Evolutionary conservation across 2,329 filamentous ascomycete genomes (phyloP).

Genomic region (Clonostachys chloroleuca): DNA sequence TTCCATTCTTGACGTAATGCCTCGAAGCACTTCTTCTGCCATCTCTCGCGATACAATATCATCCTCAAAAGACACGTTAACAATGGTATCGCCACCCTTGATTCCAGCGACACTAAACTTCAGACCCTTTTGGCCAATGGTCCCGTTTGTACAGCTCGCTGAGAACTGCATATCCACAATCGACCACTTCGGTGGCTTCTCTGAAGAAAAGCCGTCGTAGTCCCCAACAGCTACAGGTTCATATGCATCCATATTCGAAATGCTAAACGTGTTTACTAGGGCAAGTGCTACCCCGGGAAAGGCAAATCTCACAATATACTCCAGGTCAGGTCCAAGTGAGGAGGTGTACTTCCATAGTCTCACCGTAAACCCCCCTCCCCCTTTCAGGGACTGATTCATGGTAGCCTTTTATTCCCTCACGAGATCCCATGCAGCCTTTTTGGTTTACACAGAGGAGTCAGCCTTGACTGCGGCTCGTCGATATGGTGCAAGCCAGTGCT

Average conservation of each 20-base stretch:
- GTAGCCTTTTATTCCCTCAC: background rate
- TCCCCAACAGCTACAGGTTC: background rate
- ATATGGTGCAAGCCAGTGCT: background rate
- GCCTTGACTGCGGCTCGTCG: background rate
- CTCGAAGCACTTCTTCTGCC: background rate
- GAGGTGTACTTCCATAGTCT: background rate
- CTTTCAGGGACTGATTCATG: background rate
- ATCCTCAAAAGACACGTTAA: conserved; percentile 7
- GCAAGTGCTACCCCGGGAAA: conserved; percentile 2
- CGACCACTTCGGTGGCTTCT: conserved; percentile 1
- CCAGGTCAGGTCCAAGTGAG: background rate
- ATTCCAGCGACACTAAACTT: conserved; percentile 5
- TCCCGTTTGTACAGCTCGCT: conserved; percentile 1
- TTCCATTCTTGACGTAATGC: background rate
- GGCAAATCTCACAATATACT: conserved; percentile 4
- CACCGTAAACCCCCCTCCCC: background rate
- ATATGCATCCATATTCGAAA: conserved; percentile 9
- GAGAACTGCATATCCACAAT: conserved; percentile 10
- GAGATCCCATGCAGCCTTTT: background rate
- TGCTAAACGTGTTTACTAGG: conserved; percentile 4
- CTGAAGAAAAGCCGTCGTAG: background rate
- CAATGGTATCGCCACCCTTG: conserved; percentile 1
- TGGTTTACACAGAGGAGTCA: background rate
- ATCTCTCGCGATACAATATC: conserved; percentile 6
- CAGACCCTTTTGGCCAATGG: conserved; percentile 5